Evolutionary conservation across 1,284 basidiomycete species (phyloP).

Genomic region (Waitea zeae): DNA sequence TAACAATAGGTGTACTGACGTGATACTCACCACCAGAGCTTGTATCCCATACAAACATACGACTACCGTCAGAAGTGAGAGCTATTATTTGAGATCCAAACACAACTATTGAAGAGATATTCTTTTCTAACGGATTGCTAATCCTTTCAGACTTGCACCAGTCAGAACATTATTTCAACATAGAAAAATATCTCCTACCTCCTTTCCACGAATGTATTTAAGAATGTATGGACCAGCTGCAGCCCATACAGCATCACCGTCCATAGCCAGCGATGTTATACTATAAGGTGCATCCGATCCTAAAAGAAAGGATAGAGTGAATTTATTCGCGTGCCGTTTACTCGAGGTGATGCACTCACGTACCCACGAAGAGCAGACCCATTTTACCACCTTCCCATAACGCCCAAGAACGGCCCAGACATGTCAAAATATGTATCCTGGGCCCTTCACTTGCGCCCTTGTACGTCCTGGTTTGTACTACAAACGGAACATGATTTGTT

Average conservation of each 20-base stretch:
- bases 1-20: neutral
- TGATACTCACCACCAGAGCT: constrained; percentile 31
- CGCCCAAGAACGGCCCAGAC: constrained; percentile 84
- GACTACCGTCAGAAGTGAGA: constrained; percentile 66
- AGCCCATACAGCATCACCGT: constrained; percentile 78
- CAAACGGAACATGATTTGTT: constrained; percentile 84
- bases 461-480: constrained; percentile 72
- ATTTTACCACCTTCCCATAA: constrained; percentile 95
- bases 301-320: constrained; percentile 15
- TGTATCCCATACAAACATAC: constrained; percentile 71
- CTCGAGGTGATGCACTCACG: constrained; percentile 15
- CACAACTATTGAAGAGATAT: constrained; percentile 45
- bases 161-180: constrained; percentile 5
- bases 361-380: constrained; percentile 85
- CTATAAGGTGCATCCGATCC: constrained; percentile 63
- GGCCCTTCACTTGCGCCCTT: constrained; percentile 80
- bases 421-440: constrained; percentile 72
- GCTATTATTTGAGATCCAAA: constrained; percentile 73
- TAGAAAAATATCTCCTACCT: constrained; percentile 27
- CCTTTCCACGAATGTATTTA: constrained; percentile 79
- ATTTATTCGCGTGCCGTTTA: neutral
- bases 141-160: constrained; percentile 26
- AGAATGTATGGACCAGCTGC: constrained; percentile 55
- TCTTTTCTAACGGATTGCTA: constrained; percentile 44
- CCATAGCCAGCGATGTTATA: constrained; percentile 68